phyloP scores from a whole-genome alignment of 2,329 filamentous ascomycete genomes.

The Aschersonia sp. region DNA sequence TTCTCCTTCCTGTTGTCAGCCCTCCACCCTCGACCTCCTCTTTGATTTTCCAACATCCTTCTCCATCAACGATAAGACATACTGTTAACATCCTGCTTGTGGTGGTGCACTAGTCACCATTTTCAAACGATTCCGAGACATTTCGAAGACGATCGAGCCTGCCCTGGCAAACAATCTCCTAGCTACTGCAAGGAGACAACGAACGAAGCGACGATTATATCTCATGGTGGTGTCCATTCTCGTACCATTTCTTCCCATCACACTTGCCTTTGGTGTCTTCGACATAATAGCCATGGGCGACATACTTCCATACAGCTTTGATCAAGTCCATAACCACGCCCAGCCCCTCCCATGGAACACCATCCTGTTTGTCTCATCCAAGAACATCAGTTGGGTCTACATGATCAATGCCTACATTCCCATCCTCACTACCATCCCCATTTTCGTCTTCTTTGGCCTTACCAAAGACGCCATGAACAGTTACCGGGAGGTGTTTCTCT shows the following conservation, averaged over 20 bases:
- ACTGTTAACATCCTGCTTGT: no score
- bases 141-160: conserved; percentile 25
- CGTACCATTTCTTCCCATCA: conserved; percentile 34
- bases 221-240: conserved; percentile 38
- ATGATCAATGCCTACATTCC: conserved; percentile 34
- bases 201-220: conserved; percentile 38
- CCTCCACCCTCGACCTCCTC: neutral
- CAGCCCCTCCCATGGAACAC: conserved; percentile 28
- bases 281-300: conserved; percentile 22
- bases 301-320: conserved; percentile 24
- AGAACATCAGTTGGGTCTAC: conserved; percentile 20
- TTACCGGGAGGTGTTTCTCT: conserved; percentile 27
- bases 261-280: conserved; percentile 21
- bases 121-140: conserved; percentile 30
- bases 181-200: conserved; percentile 26
- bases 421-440: conserved; percentile 29
- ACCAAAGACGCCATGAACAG: conserved; percentile 37
- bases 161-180: conserved; percentile 25
- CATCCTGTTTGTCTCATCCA: conserved; percentile 29
- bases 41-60: neutral
- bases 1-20: neutral
- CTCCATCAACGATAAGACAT: no score
- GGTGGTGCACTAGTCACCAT: conserved; percentile 21
- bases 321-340: conserved; percentile 22
- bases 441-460: conserved; percentile 41